Conservation (phyloP, 164 flowering plant genomes). For the Malania oleifera region DNA sequence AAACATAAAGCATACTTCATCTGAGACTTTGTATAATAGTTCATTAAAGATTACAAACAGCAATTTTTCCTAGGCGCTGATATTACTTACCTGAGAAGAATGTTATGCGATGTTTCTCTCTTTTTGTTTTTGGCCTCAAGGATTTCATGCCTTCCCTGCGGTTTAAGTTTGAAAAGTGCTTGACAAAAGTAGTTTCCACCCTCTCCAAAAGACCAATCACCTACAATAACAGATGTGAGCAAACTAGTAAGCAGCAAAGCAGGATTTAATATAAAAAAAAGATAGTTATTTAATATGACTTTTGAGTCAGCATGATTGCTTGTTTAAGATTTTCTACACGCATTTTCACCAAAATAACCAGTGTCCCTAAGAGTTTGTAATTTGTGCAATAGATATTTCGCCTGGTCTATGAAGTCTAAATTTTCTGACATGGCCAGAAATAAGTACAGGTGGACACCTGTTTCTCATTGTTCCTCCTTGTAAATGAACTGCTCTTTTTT, state of each 20-base stretch:
- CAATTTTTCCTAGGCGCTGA: not conserved
- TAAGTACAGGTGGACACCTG: too few relatives aligned
- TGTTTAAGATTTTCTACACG: not conserved
- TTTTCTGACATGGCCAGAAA: too few relatives aligned
- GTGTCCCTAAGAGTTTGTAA: too few relatives aligned
- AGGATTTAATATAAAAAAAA: too few relatives aligned
- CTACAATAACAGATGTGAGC: conserved; percentile 16
- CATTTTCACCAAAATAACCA: too few relatives aligned
- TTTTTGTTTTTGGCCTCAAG: conserved; percentile 45
- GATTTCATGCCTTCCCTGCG: conserved; percentile 46
- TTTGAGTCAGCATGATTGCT: too few relatives aligned
- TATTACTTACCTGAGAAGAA: conserved; percentile 40
- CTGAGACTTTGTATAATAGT: not conserved
- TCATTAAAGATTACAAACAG: not conserved
- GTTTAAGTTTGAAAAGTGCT: conserved; percentile 48
- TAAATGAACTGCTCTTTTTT: too few relatives aligned
- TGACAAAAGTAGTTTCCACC: conserved; percentile 43
- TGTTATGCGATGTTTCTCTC: conserved; percentile 46
- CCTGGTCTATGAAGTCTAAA: too few relatives aligned
- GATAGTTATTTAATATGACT: too few relatives aligned
- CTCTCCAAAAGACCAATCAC: conserved; percentile 36
- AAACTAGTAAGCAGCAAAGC: not conserved
- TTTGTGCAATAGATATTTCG: too few relatives aligned
- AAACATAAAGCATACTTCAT: not conserved
- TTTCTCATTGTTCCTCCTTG: too few relatives aligned